phyloP scores from a whole-genome alignment of 2,329 filamentous ascomycete genomes.

The Phaeophleospora eucalypticola region DNA sequence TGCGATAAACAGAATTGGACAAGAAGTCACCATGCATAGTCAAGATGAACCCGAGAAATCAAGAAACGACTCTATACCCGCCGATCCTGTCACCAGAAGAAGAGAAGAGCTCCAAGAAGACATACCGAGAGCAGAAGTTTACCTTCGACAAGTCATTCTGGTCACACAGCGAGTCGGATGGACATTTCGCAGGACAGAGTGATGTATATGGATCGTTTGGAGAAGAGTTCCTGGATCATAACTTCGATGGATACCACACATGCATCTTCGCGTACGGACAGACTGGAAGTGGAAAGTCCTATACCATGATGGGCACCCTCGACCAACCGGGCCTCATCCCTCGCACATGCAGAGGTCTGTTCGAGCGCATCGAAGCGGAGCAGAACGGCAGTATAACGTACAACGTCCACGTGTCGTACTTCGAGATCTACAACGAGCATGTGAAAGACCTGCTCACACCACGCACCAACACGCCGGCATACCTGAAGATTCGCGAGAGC shows the following conservation, averaged over 20 bases:
- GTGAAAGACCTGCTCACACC: slow-evolving; percentile 89
- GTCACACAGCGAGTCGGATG: slow-evolving; percentile 76
- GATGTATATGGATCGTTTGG: slow-evolving; percentile 92
- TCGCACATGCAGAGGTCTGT: slow-evolving; percentile 90
- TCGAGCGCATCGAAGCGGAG: slow-evolving; percentile 82
- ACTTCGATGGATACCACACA: slow-evolving; percentile 98
- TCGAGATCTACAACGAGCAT: slow-evolving; percentile 99
- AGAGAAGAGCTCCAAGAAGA: slow-evolving; percentile 59
- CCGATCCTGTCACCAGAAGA: slow-evolving; percentile 44
- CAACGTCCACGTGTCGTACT: slow-evolving; percentile 95
- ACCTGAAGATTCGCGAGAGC: slow-evolving; percentile 95
- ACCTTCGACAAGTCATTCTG: slow-evolving; percentile 98
- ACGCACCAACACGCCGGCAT: slow-evolving; percentile 73
- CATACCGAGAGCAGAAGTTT: slow-evolving; percentile 83
- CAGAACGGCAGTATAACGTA: slow-evolving; percentile 91
- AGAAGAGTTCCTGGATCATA: slow-evolving; percentile 97
- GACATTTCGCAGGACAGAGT: slow-evolving; percentile 86
- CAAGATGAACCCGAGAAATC: slow-evolving; percentile 81
- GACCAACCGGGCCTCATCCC: slow-evolving; percentile 90
- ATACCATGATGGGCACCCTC: slow-evolving; percentile 90
- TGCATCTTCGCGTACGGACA: slow-evolving; percentile 99
- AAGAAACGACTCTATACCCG: slow-evolving; percentile 75
- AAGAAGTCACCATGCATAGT: slow-evolving; percentile 80
- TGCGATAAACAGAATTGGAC: slow-evolving; percentile 62
- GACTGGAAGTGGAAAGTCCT: slow-evolving; percentile 95